Conservation (phyloP, 345 rosid species). For the Nephelium lappaceum region DNA sequence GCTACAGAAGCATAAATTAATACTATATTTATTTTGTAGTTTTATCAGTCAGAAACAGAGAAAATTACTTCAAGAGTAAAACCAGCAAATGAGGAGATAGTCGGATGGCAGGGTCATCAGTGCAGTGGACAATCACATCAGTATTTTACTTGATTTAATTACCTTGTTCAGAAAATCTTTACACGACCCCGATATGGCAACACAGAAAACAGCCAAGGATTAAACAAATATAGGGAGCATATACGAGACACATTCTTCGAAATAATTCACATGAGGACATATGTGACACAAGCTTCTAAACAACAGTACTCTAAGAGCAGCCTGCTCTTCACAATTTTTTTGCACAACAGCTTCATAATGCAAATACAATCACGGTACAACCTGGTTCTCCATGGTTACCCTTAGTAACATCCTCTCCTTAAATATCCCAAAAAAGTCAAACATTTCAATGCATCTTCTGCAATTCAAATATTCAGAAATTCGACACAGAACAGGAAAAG, state of each 20-base stretch:
- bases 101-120: neutral
- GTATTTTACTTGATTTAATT: neutral
- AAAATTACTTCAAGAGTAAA: neutral
- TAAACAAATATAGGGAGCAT: neutral
- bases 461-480: neutral
- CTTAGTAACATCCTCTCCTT: neutral
- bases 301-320: neutral
- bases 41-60: neutral
- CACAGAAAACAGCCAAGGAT: neutral
- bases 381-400: neutral
- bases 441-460: neutral
- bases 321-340: neutral
- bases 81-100: neutral
- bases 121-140: neutral
- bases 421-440: neutral
- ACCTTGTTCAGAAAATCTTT: neutral
- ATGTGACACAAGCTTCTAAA: neutral
- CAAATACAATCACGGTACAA: neutral
- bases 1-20: neutral
- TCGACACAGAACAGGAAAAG: neutral
- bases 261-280: neutral
- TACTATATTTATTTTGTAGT: neutral
- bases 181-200: neutral
- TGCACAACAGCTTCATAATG: neutral
- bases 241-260: neutral